Base-by-base conservation (phyloP, 2,329 filamentous ascomycete species). In the Venturia pyrina region DNA sequence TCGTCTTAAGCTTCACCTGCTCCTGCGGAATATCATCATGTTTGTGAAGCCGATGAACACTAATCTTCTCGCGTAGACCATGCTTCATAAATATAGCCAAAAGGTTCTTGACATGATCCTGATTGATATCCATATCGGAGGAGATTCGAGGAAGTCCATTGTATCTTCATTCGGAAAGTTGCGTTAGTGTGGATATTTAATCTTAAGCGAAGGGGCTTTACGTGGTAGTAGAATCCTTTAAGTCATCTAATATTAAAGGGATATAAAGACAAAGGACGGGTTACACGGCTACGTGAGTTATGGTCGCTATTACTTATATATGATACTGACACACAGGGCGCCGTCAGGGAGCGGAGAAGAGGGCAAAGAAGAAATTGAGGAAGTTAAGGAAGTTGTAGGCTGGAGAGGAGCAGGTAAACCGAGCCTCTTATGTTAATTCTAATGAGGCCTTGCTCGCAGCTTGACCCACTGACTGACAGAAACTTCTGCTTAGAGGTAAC, bases 31-130 rank as follows among this genome's bases (percentile, higher is more conserved):
- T 65, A 46, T 65, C 34, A 32, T 67, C 48, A 65, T 67, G 48
- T 62, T 62, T 65, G 34, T 67, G 48, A 44, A 65, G 63, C 63
- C n/a, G 56, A 59, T 67, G 40, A 48, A 67, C 60, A 65, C 66
- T 34, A 37, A 67, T 53, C 59, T 66, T 66, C 46, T 66, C 53
- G 57, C 60, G 59, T 66, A 66, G 46, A 24, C 62, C 50, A 43
- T 67, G 41, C 65, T 67, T 67, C n/a, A 46, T 34, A 28, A 61
- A 53, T 67, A 67, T 64, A 67, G 34, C 62, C 44, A 67, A 21
- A 46, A 67, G 65, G 62, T 67, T 67, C 65, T 67, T 67, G 32
- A 67, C 32, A 65, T 67, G 32, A 43, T 67, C n/a, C 50, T 60
- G 53, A 62, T 57, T 65, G 44, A 67, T 43, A 56, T 67, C 41